Evolutionary conservation across 768 basidiomycete species (phyloP).

Genomic region (Leucogyrophana mollusca): DNA sequence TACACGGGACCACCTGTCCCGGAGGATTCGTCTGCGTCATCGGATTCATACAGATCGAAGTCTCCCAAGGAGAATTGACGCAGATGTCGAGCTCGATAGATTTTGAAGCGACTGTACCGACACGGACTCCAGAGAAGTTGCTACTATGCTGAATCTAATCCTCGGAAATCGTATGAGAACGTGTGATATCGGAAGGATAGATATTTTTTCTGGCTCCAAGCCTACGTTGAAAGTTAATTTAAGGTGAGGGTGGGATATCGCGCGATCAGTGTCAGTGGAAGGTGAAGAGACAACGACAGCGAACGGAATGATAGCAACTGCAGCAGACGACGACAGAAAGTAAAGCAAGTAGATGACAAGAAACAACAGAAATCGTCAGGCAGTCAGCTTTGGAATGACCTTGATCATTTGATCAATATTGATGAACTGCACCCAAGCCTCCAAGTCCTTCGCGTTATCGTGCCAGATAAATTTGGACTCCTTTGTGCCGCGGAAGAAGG

Average conservation of each 20-base stretch:
- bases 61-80: neutral
- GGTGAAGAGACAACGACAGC: slow-evolving; percentile 6
- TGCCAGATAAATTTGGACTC: slow-evolving; percentile 75
- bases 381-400: slow-evolving; percentile 72
- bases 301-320: neutral
- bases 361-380: slow-evolving; percentile 30
- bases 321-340: slow-evolving; percentile 2
- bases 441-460: slow-evolving; percentile 61
- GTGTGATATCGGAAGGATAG: no score
- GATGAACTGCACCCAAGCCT: slow-evolving; percentile 83
- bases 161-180: no score
- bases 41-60: neutral
- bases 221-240: neutral
- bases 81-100: no score
- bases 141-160: no score
- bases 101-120: no score
- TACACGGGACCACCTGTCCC: slow-evolving; percentile 44
- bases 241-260: slow-evolving; percentile 13
- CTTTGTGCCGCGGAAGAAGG: slow-evolving; percentile 68
- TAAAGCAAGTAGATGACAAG: neutral
- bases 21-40: slow-evolving; percentile 8
- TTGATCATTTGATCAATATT: slow-evolving; percentile 81
- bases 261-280: slow-evolving; percentile 3
- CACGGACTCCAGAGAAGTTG: no score
- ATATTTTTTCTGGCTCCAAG: neutral